Conservation (phyloP, 1,284 basidiomycete genomes). For the Baeospora myosura region DNA sequence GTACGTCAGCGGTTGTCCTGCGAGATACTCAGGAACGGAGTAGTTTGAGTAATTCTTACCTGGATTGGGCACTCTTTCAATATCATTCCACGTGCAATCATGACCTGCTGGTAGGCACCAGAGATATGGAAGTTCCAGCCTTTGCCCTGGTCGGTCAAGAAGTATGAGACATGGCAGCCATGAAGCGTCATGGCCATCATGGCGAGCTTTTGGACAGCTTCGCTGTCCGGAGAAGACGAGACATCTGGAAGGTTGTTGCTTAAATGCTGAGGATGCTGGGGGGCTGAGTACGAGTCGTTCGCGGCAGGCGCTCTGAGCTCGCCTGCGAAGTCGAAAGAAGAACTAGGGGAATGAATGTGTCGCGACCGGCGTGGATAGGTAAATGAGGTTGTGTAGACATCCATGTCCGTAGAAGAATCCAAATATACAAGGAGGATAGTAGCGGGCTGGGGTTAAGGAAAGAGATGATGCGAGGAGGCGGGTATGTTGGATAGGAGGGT, state of each 20-base stretch:
- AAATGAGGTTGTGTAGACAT: conserved; percentile 90
- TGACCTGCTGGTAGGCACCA: conserved; percentile 88
- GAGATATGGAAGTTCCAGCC: conserved; percentile 89
- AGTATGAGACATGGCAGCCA: conserved; percentile 76
- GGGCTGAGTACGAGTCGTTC: conserved; percentile 29
- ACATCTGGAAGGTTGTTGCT: conserved; percentile 37
- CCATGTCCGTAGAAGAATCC: conserved; percentile 47
- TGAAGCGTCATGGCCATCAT: conserved; percentile 76
- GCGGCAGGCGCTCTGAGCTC: conserved; percentile 37
- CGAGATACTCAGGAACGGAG: no score
- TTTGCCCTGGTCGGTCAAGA: conserved; percentile 62
- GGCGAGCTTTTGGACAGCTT: conserved; percentile 76
- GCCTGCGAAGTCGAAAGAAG: conserved; percentile 57
- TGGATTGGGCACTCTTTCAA: conserved; percentile 85
- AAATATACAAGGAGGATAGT: conserved; percentile 17
- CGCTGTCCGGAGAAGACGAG: conserved; percentile 45
- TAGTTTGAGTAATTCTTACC: conserved; percentile 39
- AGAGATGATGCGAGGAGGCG: conserved; percentile 6
- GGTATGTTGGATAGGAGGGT: no score
- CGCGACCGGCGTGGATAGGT: conserved; percentile 75
- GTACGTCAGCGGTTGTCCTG: conserved; percentile 11
- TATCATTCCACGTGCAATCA: conserved; percentile 83
- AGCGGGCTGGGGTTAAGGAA: conserved; percentile 14
- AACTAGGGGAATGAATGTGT: conserved; percentile 53
- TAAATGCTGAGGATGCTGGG: conserved; percentile 35